A percentile compares a stretch with the other conserved stretches of the same genome.
phyloP scores from a whole-genome alignment of 2,329 filamentous ascomycete genomes.

The Sporothrix curviconia region DNA sequence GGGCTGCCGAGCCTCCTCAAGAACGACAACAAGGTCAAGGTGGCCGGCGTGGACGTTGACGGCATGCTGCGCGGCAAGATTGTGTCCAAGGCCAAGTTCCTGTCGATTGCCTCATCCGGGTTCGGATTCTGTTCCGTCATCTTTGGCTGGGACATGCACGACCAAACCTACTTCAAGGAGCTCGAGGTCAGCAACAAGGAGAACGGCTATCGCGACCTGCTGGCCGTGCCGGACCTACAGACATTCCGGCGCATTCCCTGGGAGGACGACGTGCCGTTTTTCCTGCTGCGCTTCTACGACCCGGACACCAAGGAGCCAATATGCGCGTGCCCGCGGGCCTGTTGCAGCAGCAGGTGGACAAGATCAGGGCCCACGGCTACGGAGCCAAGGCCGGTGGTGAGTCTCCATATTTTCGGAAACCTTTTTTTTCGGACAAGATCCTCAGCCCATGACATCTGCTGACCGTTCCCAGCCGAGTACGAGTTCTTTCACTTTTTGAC shows the following conservation, averaged over 20 bases:
- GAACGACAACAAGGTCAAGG: conserved; percentile 72
- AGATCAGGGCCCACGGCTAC: conserved; percentile 62
- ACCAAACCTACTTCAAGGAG: conserved; percentile 80
- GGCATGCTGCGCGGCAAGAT: conserved; percentile 84
- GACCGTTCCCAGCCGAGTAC: conserved; percentile 65
- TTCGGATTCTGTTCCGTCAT: conserved; percentile 94
- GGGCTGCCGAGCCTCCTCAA: conserved; percentile 59
- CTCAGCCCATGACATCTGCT: background rate
- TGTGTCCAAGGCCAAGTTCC: conserved; percentile 87
- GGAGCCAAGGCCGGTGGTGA: conserved; percentile 83
- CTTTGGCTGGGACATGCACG: conserved; percentile 97
- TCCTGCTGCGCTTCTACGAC: conserved; percentile 76
- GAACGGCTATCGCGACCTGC: conserved; percentile 81
- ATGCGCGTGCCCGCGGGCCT: conserved; percentile 72
- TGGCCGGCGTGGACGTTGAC: conserved; percentile 82
- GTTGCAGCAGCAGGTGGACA: conserved; percentile 60
- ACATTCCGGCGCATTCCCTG: conserved; percentile 82
- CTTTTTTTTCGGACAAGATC: background rate
- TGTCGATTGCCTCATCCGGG: conserved; percentile 70
- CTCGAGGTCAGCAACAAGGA: conserved; percentile 82
- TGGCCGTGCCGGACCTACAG: conserved; percentile 72
- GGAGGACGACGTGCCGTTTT: conserved; percentile 82
- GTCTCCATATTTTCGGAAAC: background rate
- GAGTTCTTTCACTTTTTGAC: conserved; percentile 89
- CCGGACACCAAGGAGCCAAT: conserved; percentile 67